Evolutionary conservation across 2,329 filamentous ascomycete genomes (phyloP).

Genomic region (Fusarium graminum): DNA sequence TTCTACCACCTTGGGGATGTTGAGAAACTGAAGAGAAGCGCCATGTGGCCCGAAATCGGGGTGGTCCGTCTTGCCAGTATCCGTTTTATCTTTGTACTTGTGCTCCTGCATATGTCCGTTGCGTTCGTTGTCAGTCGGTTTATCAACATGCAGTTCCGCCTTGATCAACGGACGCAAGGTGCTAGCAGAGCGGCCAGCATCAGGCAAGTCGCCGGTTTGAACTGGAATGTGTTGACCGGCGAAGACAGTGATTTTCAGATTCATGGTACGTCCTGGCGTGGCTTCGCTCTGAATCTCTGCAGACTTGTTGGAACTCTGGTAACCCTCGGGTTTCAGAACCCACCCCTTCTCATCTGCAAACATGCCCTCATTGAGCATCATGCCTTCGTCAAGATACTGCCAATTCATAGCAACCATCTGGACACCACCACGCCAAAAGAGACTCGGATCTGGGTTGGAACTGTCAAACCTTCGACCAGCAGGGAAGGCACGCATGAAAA

Average conservation of each 20-base stretch:
- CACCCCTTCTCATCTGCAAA: constrained; percentile 88
- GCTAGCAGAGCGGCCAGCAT: constrained; percentile 51
- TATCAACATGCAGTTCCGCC: constrained; percentile 85
- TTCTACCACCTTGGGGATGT: constrained; percentile 71
- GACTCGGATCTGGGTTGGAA: constrained; percentile 93
- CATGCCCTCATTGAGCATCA: constrained; percentile 98
- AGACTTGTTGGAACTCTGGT: constrained; percentile 66
- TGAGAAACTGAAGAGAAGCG: constrained; percentile 69
- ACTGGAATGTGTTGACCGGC: constrained; percentile 77
- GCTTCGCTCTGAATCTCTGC: constrained; percentile 60
- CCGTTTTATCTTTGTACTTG: constrained; percentile 71
- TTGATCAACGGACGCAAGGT: constrained; percentile 78
- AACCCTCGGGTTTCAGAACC: constrained; percentile 85
- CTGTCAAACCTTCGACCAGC: constrained; percentile 82
- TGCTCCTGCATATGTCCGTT: constrained; percentile 59
- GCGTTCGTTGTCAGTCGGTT: constrained; percentile 54
- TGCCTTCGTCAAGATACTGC: constrained; percentile 93
- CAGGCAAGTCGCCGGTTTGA: constrained; percentile 49
- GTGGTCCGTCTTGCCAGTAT: constrained; percentile 68
- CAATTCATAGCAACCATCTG: constrained; percentile 99
- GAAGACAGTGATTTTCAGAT: constrained; percentile 78
- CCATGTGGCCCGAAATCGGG: constrained; percentile 71
- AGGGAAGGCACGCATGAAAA: constrained; percentile 93
- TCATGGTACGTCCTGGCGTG: constrained; percentile 66
- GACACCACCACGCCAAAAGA: constrained; percentile 92